Percentiles rank a stretch among this genome's conserved stretches.
phyloP scores from a whole-genome alignment of 169 alveolate species.

The Cryptosporidium andersoni region DNA sequence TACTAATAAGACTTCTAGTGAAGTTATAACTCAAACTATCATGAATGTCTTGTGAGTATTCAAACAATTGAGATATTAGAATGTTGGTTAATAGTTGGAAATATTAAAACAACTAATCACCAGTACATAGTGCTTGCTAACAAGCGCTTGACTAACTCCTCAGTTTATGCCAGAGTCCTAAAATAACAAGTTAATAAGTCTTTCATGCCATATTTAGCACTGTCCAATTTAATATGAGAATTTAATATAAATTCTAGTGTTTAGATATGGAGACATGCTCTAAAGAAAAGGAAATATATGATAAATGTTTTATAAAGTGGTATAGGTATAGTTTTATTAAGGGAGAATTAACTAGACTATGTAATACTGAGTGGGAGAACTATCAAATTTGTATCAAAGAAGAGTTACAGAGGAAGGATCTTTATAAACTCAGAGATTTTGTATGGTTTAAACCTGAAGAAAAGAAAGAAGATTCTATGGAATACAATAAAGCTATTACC shows the following conservation, averaged over 20 bases:
- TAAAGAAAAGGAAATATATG: slow-evolving; percentile 24
- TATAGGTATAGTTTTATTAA: background rate
- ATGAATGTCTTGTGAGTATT: background rate
- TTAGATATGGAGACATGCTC: slow-evolving; percentile 19
- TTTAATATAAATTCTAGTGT: too few species aligned
- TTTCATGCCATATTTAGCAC: too few species aligned
- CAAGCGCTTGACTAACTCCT: too few species aligned
- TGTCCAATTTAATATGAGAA: too few species aligned
- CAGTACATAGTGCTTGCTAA: too few species aligned
- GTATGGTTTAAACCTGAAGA: background rate
- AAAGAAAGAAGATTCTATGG: background rate
- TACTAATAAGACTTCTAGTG: background rate
- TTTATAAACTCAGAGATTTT: slow-evolving; percentile 2
- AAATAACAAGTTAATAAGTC: too few species aligned
- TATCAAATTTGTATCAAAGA: slow-evolving; percentile 15
- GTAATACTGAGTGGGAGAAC: slow-evolving; percentile 33
- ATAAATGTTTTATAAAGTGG: slow-evolving; percentile 36
- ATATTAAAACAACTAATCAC: background rate
- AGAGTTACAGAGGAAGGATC: slow-evolving; percentile 23
- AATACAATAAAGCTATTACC: background rate
- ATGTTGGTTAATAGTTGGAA: background rate
- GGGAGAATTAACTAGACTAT: slow-evolving; percentile 14
- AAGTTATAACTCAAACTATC: background rate
- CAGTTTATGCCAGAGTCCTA: too few species aligned
- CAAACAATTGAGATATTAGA: background rate